Evolutionary conservation across 352 stramenopile genomes (phyloP), one percentile per base, ranked within the genome.

Genomic region (Phytophthora crassamura): DNA sequence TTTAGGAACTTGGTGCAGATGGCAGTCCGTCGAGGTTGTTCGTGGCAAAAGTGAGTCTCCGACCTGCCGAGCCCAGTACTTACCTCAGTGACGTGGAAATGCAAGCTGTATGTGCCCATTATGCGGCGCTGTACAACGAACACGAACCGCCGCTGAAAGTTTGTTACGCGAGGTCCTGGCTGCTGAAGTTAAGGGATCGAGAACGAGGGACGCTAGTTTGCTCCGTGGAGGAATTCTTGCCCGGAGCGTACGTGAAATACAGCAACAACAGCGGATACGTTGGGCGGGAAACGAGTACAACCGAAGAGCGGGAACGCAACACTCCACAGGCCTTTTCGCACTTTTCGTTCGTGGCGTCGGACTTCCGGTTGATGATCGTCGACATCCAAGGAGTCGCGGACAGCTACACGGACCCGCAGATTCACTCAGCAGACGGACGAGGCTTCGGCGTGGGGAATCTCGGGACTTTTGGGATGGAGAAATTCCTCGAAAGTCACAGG

Each of bases 1-100:
- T 50, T 18, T 39, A 88, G 66, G 86, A 90, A 49, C 41, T 87
- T 7, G 42, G 56, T 42, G 63, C 70, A 3, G 66, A 69, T 20
- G 67, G 50, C 0, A 81, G 32, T 58, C 30, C 67, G 18, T 69
- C 72, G 41, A 59, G 78, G 25, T 54, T 94, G 33, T 51, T 88
- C 2, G 84, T 94, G 2, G 86, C 86, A 18, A 94, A 94, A 74
- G 78, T 93, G 46, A 92, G 75, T 62, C 82, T 90, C 32, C 75
- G 80, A 22, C 67, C 69, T 7, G 83, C 79, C 9, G 86, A 90
- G 16, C 82, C 84, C 5, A 91, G 79, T 16, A 85, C 84, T 0
- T 94, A 94, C 54, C 67, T 93, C 45, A 91, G 86, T 62, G 88
- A 96, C 38, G 88, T 96, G 18, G 88, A 96, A 69, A 95, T 95